Conservation (phyloP, 345 rosid genomes). For the Gossypium ekmanianum region DNA sequence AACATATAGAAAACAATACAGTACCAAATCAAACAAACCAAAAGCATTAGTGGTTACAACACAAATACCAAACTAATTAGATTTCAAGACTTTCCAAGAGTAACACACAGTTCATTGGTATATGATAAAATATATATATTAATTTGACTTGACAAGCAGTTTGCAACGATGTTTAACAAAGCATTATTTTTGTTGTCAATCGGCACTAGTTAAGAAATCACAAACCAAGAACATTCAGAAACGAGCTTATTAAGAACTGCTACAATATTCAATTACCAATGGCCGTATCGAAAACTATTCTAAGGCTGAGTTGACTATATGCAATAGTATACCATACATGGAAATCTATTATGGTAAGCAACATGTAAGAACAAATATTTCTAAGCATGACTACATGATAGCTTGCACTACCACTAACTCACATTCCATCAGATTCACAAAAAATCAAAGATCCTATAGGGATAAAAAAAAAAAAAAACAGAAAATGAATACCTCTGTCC, state of each 20-base stretch:
- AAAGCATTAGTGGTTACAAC: background rate
- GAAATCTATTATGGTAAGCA: slow-evolving; percentile 10
- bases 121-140: background rate
- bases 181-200: background rate
- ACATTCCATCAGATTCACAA: background rate
- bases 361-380: slow-evolving; percentile 13
- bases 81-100: background rate
- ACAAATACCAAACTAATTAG: background rate
- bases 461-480: background rate
- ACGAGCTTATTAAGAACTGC: background rate
- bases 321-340: background rate
- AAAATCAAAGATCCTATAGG: background rate
- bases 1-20: background rate
- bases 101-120: background rate
- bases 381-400: background rate
- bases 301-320: background rate
- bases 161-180: background rate
- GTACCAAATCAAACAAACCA: background rate
- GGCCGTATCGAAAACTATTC: background rate
- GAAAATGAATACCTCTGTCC: slow-evolving; percentile 62
- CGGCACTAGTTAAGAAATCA: no score
- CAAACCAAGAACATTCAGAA: background rate
- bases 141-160: background rate
- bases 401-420: background rate
- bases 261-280: background rate